Base-by-base conservation (phyloP, 176 grass and related monocot genomes). In the Ananas comosus region DNA sequence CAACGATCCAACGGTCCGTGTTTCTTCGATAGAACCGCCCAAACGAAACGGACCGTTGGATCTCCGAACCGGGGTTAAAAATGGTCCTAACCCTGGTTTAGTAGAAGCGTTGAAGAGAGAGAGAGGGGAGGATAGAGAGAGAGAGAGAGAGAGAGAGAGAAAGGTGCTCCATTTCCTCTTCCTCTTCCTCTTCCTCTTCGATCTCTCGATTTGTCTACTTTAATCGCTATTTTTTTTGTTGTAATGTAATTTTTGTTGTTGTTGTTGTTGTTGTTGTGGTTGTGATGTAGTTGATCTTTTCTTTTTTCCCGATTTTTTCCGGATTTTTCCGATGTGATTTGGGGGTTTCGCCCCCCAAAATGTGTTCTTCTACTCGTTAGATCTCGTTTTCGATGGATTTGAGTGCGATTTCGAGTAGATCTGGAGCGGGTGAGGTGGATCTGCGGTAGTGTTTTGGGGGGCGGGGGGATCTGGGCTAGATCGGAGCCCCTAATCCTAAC, bases 31-130 rank as follows among this genome's bases (percentile, higher is more conserved):
- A 8, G 24, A 48, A 75, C 64, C 63, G 28, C 24, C 64, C 1
- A 16, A 67, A 4, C 19, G 3, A 11, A 13, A 11, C n/a, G 16
- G 3, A 33, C 64, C 64, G 64, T 67, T 50, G 14, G 73, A 76
- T 76, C 14, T 42, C 22, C 17, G 19, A 25, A 51, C 65, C 52
- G 18, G 66, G 48, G 51, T 19, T 61, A 18, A 61, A 19, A 18
- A 19, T 10, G 16, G 16, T 49, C n/a, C 33, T 48, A 67, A 76
- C 73, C 51, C 14, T 13, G 63, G 73, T 76, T 76, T 53, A 65
- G 21, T 12, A 42, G 24, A 51, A 47, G 23, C 22, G 53, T 57
- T 57, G 11, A 13, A 56, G 53, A 13, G 49, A 51, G 50, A 19
- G 63, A 22, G 48, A 47, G 57, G 51, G 48, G 23, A 59, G 18